Percentiles rank a stretch among this genome's conserved stretches.
Evolutionary conservation across 2,329 filamentous ascomycete species (phyloP).

Genomic region (Lizonia empirigonia): DNA sequence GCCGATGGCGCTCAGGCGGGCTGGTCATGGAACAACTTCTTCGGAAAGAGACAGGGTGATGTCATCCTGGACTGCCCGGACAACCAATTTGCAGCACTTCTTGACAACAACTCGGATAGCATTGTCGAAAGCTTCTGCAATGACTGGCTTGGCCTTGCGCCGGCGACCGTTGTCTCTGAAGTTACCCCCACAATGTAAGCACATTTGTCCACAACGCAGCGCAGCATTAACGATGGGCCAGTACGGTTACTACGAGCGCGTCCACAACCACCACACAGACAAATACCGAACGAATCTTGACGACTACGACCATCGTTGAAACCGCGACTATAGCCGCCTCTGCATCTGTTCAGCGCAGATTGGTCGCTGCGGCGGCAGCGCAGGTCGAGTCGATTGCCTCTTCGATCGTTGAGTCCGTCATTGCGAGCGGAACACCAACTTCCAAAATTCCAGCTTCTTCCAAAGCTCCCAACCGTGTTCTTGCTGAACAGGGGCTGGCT

Average conservation of each 20-base stretch:
- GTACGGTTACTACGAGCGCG: constrained; percentile 28
- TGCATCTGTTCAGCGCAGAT: constrained; percentile 18
- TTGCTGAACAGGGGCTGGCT: constrained; percentile 30
- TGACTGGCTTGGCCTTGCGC: constrained; percentile 33
- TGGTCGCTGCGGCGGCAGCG: constrained; percentile 21
- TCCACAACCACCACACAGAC: constrained; percentile 25
- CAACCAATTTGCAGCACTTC: constrained; percentile 23
- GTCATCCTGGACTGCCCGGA: constrained; percentile 22
- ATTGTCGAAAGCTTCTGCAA: constrained; percentile 36
- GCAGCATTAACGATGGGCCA: constrained; percentile 8
- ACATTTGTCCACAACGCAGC: not conserved
- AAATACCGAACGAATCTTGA: constrained; percentile 23
- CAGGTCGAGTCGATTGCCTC: constrained; percentile 28
- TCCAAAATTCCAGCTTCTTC: constrained; percentile 13
- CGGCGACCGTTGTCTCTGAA: constrained; percentile 29
- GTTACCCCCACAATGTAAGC: constrained; percentile 35
- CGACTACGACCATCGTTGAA: constrained; percentile 30
- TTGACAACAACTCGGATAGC: constrained; percentile 19
- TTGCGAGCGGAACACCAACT: constrained; percentile 25
- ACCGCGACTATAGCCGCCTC: constrained; percentile 28
- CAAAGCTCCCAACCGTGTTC: constrained; percentile 19
- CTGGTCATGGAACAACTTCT: constrained; percentile 11
- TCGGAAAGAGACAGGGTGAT: constrained; percentile 26
- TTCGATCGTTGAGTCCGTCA: constrained; percentile 29
- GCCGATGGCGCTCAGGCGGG: not conserved